phyloP scores from a whole-genome alignment of 1,139 yeast species.

The Pichia kudriavzevii region DNA sequence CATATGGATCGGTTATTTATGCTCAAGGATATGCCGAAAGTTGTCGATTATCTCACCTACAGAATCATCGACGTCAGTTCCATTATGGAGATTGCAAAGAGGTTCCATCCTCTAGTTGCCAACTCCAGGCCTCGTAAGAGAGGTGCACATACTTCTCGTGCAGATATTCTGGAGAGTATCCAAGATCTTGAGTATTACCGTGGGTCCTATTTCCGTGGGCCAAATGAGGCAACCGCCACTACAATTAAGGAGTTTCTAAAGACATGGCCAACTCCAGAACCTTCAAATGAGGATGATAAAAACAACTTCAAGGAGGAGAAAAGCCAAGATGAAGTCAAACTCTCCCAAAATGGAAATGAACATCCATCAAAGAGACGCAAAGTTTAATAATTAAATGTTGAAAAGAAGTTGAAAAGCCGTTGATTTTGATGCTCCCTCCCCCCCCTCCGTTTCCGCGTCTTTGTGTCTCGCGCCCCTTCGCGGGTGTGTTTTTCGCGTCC shows the following conservation, averaged over 20 bases:
- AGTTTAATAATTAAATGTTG: too few species aligned
- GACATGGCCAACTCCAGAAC: too few species aligned
- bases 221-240: slow-evolving; percentile 1
- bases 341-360: too few species aligned
- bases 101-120: slow-evolving; percentile 62
- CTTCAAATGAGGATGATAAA: too few species aligned
- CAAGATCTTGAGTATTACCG: slow-evolving; percentile 73
- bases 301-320: too few species aligned
- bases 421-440: too few species aligned
- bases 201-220: slow-evolving; percentile 44
- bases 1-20: slow-evolving; percentile 89
- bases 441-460: too few species aligned
- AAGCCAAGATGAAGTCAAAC: too few species aligned
- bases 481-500: too few species aligned
- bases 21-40: slow-evolving; percentile 73
- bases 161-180: slow-evolving; percentile 86
- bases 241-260: slow-evolving; percentile 3
- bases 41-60: slow-evolving; percentile 68
- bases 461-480: too few species aligned
- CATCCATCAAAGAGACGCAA: too few species aligned
- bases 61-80: slow-evolving; percentile 85
- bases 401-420: too few species aligned
- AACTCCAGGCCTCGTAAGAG: slow-evolving; percentile 33
- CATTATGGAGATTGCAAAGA: slow-evolving; percentile 66
- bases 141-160: slow-evolving; percentile 73